These are phyloP conservation scores for Tylopilus plumbeoviolaceoides DNA, from an alignment of 768 basidiomycete species.

Conservation along the genomic window DNA sequence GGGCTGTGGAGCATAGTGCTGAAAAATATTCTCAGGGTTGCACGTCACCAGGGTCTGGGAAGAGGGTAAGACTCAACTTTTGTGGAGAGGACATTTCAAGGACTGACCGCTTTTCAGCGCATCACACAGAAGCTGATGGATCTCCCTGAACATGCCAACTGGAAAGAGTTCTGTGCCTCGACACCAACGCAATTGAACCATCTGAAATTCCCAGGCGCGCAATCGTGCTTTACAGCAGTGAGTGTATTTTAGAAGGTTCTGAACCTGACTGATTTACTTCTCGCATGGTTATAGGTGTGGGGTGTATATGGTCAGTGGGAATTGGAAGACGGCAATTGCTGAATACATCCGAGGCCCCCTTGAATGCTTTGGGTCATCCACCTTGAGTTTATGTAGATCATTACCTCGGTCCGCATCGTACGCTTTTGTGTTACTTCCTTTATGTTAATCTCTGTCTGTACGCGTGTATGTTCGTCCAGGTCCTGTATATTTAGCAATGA, in stretches of 20 bases:
- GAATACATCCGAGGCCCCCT: background rate
- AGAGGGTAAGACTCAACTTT: slow-evolving; percentile 10
- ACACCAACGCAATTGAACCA: slow-evolving; percentile 27
- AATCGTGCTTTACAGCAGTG: slow-evolving; percentile 15
- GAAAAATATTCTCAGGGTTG: slow-evolving; percentile 20
- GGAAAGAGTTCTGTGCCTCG: slow-evolving; percentile 33
- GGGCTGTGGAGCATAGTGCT: background rate
- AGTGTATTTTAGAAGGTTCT: background rate
- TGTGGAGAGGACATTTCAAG: background rate
- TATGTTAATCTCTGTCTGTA: too few relatives aligned
- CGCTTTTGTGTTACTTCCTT: too few relatives aligned
- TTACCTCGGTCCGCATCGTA: too few relatives aligned
- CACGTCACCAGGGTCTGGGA: slow-evolving; percentile 19
- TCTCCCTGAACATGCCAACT: slow-evolving; percentile 23
- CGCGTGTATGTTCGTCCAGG: too few relatives aligned
- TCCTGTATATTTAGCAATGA: too few relatives aligned
- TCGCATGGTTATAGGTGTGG: slow-evolving; percentile 4
- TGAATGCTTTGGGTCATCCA: too few relatives aligned
- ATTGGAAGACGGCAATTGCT: background rate
- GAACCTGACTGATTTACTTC: background rate
- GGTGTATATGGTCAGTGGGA: slow-evolving; percentile 28
- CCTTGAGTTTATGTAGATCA: too few relatives aligned
- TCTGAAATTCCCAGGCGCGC: slow-evolving; percentile 19
- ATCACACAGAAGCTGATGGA: slow-evolving; percentile 26
- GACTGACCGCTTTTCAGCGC: slow-evolving; percentile 16